phyloP scores from a whole-genome alignment of 2,329 filamentous ascomycete species.

The Claviceps monticola region DNA sequence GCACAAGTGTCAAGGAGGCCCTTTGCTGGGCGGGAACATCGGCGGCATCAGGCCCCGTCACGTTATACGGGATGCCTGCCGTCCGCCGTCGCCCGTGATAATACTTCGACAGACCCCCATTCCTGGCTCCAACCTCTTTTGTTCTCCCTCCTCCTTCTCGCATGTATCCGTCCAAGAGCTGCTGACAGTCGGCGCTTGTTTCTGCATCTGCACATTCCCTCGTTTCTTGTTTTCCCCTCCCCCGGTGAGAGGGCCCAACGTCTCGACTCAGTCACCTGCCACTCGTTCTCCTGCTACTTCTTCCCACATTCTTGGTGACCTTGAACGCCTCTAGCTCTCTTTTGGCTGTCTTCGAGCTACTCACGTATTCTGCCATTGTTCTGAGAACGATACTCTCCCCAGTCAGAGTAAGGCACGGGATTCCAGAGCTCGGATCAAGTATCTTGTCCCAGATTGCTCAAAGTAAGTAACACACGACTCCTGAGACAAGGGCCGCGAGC shows the following conservation, averaged over 20 bases:
- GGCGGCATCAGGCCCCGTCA: not conserved
- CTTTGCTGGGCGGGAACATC: not conserved
- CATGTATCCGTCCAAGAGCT: no score
- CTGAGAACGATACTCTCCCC: not conserved
- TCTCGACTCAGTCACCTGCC: constrained; percentile 3
- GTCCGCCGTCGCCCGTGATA: not conserved
- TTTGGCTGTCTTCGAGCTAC: not conserved
- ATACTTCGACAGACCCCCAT: not conserved
- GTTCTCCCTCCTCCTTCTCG: not conserved
- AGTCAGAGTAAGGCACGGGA: not conserved
- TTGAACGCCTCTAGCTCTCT: not conserved
- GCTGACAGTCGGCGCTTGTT: not conserved
- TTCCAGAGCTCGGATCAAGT: not conserved
- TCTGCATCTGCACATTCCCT: not conserved
- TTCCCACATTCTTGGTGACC: not conserved
- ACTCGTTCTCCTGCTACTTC: not conserved
- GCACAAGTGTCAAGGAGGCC: not conserved
- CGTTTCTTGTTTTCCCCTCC: not conserved
- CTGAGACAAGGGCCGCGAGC: not conserved
- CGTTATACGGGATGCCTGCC: not conserved
- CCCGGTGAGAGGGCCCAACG: constrained; percentile 1
- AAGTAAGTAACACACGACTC: not conserved
- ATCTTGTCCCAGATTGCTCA: not conserved
- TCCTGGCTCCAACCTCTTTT: not conserved
- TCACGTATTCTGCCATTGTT: not conserved